phyloP scores from a whole-genome alignment of 768 basidiomycete genomes.

The Dioszegia crocea region DNA sequence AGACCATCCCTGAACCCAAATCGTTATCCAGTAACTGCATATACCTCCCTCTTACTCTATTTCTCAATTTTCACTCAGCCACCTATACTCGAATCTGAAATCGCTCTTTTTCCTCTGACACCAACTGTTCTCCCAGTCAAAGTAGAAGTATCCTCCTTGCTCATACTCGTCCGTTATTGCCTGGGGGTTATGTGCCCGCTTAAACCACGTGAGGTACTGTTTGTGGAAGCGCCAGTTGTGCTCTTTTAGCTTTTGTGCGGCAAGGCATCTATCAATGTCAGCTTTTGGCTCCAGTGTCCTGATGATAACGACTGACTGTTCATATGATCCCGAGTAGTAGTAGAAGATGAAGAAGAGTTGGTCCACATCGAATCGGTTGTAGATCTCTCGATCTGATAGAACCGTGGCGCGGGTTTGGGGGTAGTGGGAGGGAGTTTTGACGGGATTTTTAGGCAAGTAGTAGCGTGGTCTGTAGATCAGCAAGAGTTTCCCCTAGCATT shows the following conservation, averaged over 20 bases:
- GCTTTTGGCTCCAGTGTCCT: neutral
- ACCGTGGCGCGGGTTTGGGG: slow-evolving; percentile 80
- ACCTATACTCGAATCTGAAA: slow-evolving; percentile 63
- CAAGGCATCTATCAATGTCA: slow-evolving; percentile 65
- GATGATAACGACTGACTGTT: slow-evolving; percentile 70
- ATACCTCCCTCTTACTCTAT: neutral
- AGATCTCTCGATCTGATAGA: slow-evolving; percentile 75
- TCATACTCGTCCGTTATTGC: slow-evolving; percentile 99
- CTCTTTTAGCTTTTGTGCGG: slow-evolving; percentile 92
- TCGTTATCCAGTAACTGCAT: neutral
- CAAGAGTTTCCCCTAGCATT: no score
- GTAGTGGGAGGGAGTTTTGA: slow-evolving; percentile 86
- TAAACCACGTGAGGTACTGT: slow-evolving; percentile 99
- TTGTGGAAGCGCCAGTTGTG: slow-evolving; percentile 99
- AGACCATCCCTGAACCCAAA: no score
- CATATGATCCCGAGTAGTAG: slow-evolving; percentile 93
- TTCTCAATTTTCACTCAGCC: slow-evolving; percentile 13
- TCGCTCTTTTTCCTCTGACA: slow-evolving; percentile 97
- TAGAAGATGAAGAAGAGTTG: slow-evolving; percentile 99
- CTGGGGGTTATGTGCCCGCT: slow-evolving; percentile 93
- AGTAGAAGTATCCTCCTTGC: slow-evolving; percentile 82
- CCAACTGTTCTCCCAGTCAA: slow-evolving; percentile 99
- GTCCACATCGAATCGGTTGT: slow-evolving; percentile 89
- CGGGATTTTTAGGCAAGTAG: slow-evolving; percentile 89
- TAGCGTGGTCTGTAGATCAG: slow-evolving; percentile 73